These are phyloP conservation scores for Candida ficus DNA, from an alignment of 805 yeast species.

Conservation along the genomic window DNA sequence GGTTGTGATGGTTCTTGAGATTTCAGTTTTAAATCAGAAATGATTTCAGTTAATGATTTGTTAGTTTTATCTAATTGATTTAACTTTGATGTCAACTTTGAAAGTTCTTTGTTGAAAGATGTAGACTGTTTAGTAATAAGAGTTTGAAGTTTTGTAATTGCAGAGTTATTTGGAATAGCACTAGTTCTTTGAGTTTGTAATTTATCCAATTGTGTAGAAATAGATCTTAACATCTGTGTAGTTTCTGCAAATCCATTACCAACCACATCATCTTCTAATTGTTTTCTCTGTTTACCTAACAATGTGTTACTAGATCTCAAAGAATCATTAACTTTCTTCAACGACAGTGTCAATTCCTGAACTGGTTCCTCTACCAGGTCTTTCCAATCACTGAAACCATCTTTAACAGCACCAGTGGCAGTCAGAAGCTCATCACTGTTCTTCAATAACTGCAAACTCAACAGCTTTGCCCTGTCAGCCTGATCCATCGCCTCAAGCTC, in stretches of 20 bases:
- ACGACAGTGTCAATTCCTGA: background rate
- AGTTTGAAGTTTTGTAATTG: background rate
- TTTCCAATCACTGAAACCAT: background rate
- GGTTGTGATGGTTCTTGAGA: background rate
- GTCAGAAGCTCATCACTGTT: no score
- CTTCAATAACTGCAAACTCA: slow-evolving; percentile 13
- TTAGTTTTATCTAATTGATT: background rate
- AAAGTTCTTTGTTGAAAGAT: background rate
- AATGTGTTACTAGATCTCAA: background rate
- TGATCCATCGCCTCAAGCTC: slow-evolving; percentile 45
- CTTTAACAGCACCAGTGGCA: no score
- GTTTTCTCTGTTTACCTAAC: slow-evolving; percentile 3
- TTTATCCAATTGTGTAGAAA: slow-evolving; percentile 6
- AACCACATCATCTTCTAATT: slow-evolving; percentile 3
- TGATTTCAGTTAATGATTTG: background rate
- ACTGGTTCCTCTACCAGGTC: slow-evolving; percentile 4
- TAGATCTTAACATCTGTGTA: slow-evolving; percentile 8
- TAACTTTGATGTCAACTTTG: background rate
- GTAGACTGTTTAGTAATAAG: background rate
- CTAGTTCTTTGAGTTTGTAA: background rate
- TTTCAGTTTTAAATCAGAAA: no score
- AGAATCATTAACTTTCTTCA: slow-evolving; percentile 4
- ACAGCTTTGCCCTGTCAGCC: slow-evolving; percentile 26
- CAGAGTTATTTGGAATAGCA: background rate
- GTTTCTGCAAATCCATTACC: background rate